Conservation (phyloP, 208 protist genomes). For the Leishmania aethiopica region DNA sequence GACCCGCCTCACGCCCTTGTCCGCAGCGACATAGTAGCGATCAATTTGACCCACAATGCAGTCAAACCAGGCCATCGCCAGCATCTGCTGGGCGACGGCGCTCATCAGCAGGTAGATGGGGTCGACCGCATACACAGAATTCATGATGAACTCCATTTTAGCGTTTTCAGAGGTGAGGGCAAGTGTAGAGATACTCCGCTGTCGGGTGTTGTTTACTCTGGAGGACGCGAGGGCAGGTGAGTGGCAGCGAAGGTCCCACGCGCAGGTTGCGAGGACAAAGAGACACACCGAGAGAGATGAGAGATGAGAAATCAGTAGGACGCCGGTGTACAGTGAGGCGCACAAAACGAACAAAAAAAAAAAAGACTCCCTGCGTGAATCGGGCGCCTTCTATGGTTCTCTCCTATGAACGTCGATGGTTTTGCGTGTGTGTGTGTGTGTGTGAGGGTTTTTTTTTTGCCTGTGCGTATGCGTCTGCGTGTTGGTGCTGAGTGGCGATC, state of each 20-base stretch:
- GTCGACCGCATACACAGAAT: constrained; percentile 43
- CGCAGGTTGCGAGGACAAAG: neutral
- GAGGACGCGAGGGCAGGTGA: neutral
- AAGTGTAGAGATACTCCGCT: neutral
- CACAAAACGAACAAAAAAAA: neutral
- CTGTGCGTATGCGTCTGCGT: neutral
- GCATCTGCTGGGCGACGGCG: constrained; percentile 67
- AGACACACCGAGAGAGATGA: neutral
- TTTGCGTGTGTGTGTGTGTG: neutral
- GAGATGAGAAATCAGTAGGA: neutral
- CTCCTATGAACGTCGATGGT: neutral
- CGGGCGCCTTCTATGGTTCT: neutral
- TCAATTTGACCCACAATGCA: constrained; percentile 72
- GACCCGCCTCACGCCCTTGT: constrained; percentile 84
- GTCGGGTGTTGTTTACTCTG: neutral
- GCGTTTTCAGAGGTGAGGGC: neutral
- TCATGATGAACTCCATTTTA: constrained; percentile 24
- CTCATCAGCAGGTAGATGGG: constrained; percentile 48
- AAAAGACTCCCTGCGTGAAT: neutral
- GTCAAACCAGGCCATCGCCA: constrained; percentile 81
- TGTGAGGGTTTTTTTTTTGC: no score
- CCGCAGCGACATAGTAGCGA: constrained; percentile 81
- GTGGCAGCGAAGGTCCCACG: neutral
- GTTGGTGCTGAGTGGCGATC: neutral
- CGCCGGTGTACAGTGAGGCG: neutral